Evolutionary conservation across 2,329 filamentous ascomycete species (phyloP), one percentile per base, ranked within the genome.

Genomic region (Cytospora paraplurivora): DNA sequence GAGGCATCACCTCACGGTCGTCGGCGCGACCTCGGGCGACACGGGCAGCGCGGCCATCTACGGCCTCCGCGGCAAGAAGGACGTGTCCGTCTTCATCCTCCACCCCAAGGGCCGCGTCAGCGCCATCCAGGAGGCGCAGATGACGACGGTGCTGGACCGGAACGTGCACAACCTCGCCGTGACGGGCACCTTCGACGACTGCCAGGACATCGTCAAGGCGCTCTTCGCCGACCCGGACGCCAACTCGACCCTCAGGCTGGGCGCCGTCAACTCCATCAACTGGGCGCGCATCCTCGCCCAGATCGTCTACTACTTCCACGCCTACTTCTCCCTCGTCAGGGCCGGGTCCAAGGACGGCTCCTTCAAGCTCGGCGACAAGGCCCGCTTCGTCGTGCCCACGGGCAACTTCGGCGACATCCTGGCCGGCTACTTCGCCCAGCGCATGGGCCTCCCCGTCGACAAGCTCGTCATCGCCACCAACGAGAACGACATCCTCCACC

Each of bases 351-450:
- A 7, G 17, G 57, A 85, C 85, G 4, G 72, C 83, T 0, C 79
- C 17, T 89, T 90, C 75, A 83, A 86, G 63, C 71, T 88, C 32
- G 85, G 84, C 69, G 85, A 91, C 69, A 87, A 86, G 72, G 83
- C 95, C 47, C 88, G 93, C 65, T 96, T 93, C 72, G 91, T 96
- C 10, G 92, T 96, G 0, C 95, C 95, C 2, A 96, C 93, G 0
- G 95, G 95, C 62, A 98, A 99, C 82, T 99, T 99, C 77, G 92
- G 95, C 67, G 92, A 98, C 74, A 93, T 99, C 69, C 82, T 98
- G 4, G 91, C 92, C 0, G 94, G 94, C 57, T 98, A 94, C 79
- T 97, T 98, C 72, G 93, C 94, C 52, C 59, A 67, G 58, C 74
- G 74, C 66, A 77, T 76, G 75, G 75, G 75, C 41, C 72, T 98